phyloP scores from a whole-genome alignment of 2,329 filamentous ascomycete genomes.

The Helminthosporium solani region DNA sequence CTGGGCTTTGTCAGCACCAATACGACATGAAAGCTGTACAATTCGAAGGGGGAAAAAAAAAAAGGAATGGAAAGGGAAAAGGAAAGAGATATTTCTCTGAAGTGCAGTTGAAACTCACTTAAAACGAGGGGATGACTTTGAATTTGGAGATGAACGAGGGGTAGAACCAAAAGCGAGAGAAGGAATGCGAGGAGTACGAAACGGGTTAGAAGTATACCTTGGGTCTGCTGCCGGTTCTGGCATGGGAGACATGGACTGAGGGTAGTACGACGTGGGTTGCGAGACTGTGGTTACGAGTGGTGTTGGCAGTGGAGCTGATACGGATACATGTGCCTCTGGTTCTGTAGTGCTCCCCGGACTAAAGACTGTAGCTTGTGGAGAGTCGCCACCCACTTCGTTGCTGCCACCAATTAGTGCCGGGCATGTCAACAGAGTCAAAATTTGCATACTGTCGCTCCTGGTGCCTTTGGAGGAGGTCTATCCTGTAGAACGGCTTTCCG shows the following conservation, averaged over 20 bases:
- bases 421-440: background rate
- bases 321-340: constrained; percentile 14
- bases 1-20: constrained; percentile 14
- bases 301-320: constrained; percentile 17
- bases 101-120: constrained; percentile 41
- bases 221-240: constrained; percentile 26
- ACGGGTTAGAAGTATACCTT: constrained; percentile 41
- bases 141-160: constrained; percentile 33
- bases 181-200: constrained; percentile 41
- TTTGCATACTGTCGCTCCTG: constrained; percentile 48
- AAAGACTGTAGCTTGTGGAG: constrained; percentile 23
- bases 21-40: background rate
- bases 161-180: constrained; percentile 30
- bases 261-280: constrained; percentile 18
- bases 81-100: constrained; percentile 10
- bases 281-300: constrained; percentile 16
- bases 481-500: constrained; percentile 46
- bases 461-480: constrained; percentile 49
- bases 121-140: constrained; percentile 23
- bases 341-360: constrained; percentile 30
- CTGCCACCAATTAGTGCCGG: constrained; percentile 21
- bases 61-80: constrained; percentile 8
- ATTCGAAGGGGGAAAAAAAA: background rate
- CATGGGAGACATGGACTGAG: constrained; percentile 24
- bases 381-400: constrained; percentile 28